A percentile compares a stretch with the other conserved stretches of the same genome.
Evolutionary conservation across 2,329 filamentous ascomycete genomes (phyloP).

Genomic region (Lasiodiplodia sp.): DNA sequence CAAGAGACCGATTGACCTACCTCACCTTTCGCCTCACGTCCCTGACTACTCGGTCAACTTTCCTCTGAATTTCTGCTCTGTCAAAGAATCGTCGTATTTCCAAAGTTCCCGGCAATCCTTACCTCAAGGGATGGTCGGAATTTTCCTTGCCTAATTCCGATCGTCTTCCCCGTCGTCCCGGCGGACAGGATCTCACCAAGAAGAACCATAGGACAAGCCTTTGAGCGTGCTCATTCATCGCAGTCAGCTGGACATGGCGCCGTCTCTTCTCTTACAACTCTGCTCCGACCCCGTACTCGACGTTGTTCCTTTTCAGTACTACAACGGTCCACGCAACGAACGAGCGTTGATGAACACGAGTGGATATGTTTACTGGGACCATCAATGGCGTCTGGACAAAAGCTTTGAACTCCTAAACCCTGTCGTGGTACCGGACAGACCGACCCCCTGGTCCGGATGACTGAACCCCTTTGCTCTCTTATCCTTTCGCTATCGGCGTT

Average conservation of each 20-base stretch:
- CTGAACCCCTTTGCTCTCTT: not conserved
- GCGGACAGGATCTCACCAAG: not conserved
- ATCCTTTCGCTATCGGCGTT: not conserved
- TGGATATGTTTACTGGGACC: not conserved
- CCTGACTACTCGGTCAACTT: no score
- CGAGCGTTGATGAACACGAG: not conserved
- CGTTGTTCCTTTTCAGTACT: not conserved
- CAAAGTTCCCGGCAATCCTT: not conserved
- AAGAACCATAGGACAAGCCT: not conserved
- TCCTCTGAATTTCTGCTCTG: not conserved
- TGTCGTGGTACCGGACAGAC: not conserved
- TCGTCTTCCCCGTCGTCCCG: not conserved
- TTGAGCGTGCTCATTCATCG: not conserved
- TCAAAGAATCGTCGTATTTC: not conserved
- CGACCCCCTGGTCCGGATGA: not conserved
- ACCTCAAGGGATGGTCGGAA: not conserved
- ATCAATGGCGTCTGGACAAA: not conserved
- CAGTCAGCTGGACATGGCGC: not conserved
- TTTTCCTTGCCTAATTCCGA: constrained; percentile 2
- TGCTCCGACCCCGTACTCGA: not conserved
- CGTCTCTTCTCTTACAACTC: not conserved
- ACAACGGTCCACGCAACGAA: not conserved
- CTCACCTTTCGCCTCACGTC: not conserved
- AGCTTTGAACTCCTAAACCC: not conserved
- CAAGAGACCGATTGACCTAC: not conserved